A percentile compares a stretch with the other conserved stretches of the same genome.
Evolutionary conservation across 2,329 filamentous ascomycete species (phyloP).

Genomic region (Penicillium vulpinum): DNA sequence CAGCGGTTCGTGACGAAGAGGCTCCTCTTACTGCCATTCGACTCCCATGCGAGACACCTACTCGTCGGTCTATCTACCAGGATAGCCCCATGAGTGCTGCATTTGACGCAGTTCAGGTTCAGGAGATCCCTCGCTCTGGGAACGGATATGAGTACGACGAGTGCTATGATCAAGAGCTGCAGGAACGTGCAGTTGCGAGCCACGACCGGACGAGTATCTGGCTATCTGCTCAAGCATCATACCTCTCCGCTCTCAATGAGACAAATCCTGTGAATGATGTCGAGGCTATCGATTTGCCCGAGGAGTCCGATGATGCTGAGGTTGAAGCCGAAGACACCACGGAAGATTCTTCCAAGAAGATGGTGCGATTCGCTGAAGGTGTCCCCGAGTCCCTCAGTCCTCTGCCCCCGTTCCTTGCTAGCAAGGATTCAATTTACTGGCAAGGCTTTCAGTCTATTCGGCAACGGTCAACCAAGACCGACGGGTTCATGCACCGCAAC

Average conservation of each 20-base stretch:
- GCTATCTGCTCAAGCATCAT: constrained; percentile 78
- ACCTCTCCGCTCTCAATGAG: constrained; percentile 65
- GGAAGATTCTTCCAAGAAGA: constrained; percentile 26
- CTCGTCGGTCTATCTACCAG: constrained; percentile 22
- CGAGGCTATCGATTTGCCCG: constrained; percentile 21
- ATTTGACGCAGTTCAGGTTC: constrained; percentile 36
- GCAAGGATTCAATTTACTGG: constrained; percentile 79
- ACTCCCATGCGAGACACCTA: constrained; percentile 42
- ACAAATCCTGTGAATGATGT: constrained; percentile 56
- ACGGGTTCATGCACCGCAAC: constrained; percentile 82
- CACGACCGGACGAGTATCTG: constrained; percentile 82
- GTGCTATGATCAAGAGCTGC: constrained; percentile 71
- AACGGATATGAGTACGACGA: constrained; percentile 64
- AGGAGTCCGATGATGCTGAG: constrained; percentile 20
- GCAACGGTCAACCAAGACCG: constrained; percentile 64
- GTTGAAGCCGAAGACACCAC: constrained; percentile 20
- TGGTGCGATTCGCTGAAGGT: constrained; percentile 34
- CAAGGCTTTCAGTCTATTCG: constrained; percentile 78
- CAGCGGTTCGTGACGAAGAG: constrained; percentile 34
- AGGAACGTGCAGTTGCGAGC: constrained; percentile 69
- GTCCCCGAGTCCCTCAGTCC: constrained; percentile 43
- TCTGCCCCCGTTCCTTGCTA: constrained; percentile 43
- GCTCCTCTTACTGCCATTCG: constrained; percentile 49
- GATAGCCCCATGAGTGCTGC: constrained; percentile 31
- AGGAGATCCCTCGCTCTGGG: constrained; percentile 64